A percentile compares a stretch with the other conserved stretches of the same genome.
phyloP scores from a whole-genome alignment of 2,329 filamentous ascomycete genomes.

The Penicillium digitatum region DNA sequence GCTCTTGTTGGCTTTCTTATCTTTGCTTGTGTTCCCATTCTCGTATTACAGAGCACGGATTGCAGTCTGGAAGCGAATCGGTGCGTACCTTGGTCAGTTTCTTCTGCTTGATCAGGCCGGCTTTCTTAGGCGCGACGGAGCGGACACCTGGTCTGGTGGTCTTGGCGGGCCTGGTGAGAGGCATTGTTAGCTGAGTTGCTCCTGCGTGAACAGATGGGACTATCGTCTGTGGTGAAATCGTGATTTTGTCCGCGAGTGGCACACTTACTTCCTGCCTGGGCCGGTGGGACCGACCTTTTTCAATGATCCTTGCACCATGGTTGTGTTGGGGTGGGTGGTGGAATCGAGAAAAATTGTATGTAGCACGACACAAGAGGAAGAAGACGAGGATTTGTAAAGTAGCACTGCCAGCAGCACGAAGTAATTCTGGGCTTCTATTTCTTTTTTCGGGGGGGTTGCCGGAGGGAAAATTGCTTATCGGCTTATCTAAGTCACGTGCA shows the following conservation, averaged over 20 bases:
- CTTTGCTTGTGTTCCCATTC: background rate
- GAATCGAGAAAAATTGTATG: background rate
- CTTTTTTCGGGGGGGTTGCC: slow-evolving; percentile 6
- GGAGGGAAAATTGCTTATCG: slow-evolving; percentile 13
- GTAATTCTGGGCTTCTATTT: background rate
- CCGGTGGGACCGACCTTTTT: slow-evolving; percentile 41
- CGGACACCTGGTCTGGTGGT: slow-evolving; percentile 57
- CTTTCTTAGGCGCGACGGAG: slow-evolving; percentile 64
- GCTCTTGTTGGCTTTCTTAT: too few relatives aligned
- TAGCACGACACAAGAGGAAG: background rate
- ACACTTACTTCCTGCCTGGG: slow-evolving; percentile 37
- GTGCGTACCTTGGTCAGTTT: slow-evolving; percentile 58
- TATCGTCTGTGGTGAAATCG: background rate
- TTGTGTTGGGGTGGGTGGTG: background rate
- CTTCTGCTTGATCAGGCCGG: slow-evolving; percentile 55
- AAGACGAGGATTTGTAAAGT: background rate
- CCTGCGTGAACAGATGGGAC: background rate
- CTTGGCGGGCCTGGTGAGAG: slow-evolving; percentile 25
- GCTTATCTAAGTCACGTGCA: slow-evolving; percentile 7
- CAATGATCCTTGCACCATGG: slow-evolving; percentile 49
- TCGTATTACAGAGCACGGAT: background rate
- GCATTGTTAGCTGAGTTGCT: background rate
- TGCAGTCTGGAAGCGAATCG: background rate
- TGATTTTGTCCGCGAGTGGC: background rate
- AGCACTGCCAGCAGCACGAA: slow-evolving; percentile 22